Evolutionary conservation across 2,329 filamentous ascomycete genomes (phyloP).

Genomic region (Cucurbitaria berberidis): DNA sequence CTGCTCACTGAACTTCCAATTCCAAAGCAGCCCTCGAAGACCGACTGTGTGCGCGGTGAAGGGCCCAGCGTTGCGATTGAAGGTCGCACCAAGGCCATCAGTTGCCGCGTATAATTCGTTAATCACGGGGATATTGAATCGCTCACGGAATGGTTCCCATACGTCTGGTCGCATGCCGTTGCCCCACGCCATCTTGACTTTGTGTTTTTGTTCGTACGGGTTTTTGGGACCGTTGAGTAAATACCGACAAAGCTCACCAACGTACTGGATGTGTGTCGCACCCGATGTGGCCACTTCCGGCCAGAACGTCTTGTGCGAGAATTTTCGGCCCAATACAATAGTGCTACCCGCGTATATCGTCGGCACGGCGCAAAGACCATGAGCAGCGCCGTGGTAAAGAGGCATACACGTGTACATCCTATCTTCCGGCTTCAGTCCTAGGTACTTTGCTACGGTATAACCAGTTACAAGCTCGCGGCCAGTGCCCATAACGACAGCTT

Average conservation of each 20-base stretch:
- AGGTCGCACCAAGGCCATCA: conserved; percentile 45
- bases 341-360: conserved; percentile 41
- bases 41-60: conserved; percentile 45
- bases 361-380: conserved; percentile 39
- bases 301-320: conserved; percentile 48
- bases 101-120: conserved; percentile 51
- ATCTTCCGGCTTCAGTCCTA: conserved; percentile 35
- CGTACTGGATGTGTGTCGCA: conserved; percentile 47
- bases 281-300: conserved; percentile 41
- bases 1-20: conserved; percentile 33
- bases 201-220: conserved; percentile 39
- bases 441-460: conserved; percentile 28
- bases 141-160: conserved; percentile 49
- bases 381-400: conserved; percentile 45
- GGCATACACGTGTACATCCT: conserved; percentile 49
- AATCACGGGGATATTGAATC: conserved; percentile 49
- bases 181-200: conserved; percentile 45
- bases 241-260: conserved; percentile 48
- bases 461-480: conserved; percentile 38
- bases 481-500: conserved; percentile 38
- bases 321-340: conserved; percentile 39
- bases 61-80: conserved; percentile 42
- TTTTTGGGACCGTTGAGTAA: conserved; percentile 43
- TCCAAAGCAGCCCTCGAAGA: conserved; percentile 45
- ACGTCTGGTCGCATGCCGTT: conserved; percentile 53